phyloP scores from a whole-genome alignment of 2,329 filamentous ascomycete genomes.

The Fusarium sarcochroum region DNA sequence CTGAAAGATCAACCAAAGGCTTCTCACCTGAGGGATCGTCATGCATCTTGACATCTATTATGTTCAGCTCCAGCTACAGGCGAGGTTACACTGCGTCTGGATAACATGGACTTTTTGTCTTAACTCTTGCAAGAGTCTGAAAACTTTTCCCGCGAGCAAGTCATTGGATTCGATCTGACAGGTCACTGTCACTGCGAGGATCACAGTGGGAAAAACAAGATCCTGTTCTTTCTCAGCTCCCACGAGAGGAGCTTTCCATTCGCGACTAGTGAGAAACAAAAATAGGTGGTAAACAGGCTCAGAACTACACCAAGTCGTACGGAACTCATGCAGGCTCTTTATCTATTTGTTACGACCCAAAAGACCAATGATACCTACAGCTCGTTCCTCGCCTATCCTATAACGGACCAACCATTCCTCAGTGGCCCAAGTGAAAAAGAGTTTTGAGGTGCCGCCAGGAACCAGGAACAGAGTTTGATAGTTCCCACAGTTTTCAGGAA shows the following conservation, averaged over 20 bases:
- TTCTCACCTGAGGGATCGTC: background rate
- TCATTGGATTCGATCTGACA: background rate
- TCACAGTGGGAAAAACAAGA: background rate
- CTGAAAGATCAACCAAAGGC: background rate
- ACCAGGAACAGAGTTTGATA: constrained; percentile 17
- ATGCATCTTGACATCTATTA: background rate
- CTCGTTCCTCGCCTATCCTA: background rate
- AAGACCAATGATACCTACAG: background rate
- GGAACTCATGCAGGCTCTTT: background rate
- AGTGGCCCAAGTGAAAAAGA: background rate
- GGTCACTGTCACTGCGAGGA: constrained; percentile 1
- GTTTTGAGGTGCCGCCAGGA: background rate
- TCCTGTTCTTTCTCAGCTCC: background rate
- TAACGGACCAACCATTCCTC: background rate
- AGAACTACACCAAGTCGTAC: background rate
- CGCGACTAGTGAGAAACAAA: background rate
- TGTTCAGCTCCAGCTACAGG: background rate
- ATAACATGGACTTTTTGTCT: background rate
- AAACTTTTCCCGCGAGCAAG: background rate
- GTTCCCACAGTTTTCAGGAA: constrained; percentile 5
- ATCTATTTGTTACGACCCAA: background rate
- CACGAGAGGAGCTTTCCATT: background rate
- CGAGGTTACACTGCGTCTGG: background rate
- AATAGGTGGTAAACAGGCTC: background rate
- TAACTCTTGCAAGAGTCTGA: background rate